Evolutionary conservation across 1,284 basidiomycete species (phyloP).

Genomic region (Apiotrichum siamense): DNA sequence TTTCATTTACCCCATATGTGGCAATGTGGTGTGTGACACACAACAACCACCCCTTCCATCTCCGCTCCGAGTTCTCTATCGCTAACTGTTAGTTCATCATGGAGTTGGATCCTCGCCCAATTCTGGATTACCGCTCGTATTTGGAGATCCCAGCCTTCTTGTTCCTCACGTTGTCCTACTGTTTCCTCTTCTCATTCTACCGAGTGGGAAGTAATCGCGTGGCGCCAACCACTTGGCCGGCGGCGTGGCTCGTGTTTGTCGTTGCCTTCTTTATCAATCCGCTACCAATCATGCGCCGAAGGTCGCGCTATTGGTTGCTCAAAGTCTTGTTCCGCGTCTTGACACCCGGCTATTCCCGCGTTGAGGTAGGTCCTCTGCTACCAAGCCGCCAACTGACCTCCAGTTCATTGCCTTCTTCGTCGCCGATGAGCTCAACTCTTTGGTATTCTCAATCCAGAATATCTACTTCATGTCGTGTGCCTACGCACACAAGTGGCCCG

Average conservation of each 20-base stretch:
- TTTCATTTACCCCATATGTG: too few species aligned
- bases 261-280: conserved; percentile 67
- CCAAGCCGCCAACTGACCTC: not conserved
- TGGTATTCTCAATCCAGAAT: conserved; percentile 66
- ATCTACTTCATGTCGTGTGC: conserved; percentile 52
- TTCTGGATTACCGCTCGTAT: conserved; percentile 73
- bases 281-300: conserved; percentile 59
- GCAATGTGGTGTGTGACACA: too few species aligned
- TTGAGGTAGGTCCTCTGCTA: conserved; percentile 56
- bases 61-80: not conserved
- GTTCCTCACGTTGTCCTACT: conserved; percentile 67
- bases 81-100: conserved; percentile 66
- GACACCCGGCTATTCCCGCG: conserved; percentile 63
- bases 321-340: conserved; percentile 59
- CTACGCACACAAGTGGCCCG: conserved; percentile 39
- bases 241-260: conserved; percentile 71
- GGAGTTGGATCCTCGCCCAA: conserved; percentile 74
- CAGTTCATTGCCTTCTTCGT: conserved; percentile 34
- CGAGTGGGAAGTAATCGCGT: conserved; percentile 54
- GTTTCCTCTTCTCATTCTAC: conserved; percentile 78
- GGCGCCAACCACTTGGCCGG: conserved; percentile 64
- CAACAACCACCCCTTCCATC: too few species aligned
- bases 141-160: conserved; percentile 79
- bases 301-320: conserved; percentile 74
- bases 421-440: conserved; percentile 72